These are phyloP conservation scores for Tillandsia fasciculata DNA, from an alignment of 176 grass and related monocot genomes.

Conservation along the genomic window DNA sequence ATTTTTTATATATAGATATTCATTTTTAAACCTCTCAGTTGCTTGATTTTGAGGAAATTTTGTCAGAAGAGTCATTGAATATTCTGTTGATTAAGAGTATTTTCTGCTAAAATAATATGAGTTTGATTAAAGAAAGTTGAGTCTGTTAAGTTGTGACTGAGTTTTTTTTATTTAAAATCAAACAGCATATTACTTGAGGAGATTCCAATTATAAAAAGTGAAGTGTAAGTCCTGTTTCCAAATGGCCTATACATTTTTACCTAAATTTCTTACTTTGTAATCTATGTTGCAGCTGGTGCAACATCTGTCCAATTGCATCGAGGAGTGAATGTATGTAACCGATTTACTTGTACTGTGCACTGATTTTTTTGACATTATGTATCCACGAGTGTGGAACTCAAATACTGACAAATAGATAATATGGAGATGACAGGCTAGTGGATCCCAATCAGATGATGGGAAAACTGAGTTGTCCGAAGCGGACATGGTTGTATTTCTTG, in stretches of 20 bases:
- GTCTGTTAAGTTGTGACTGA: too few relatives aligned
- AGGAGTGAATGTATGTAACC: constrained; percentile 70
- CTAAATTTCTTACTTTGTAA: background rate
- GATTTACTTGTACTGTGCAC: constrained; percentile 9
- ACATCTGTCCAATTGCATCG: constrained; percentile 94
- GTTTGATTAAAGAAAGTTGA: too few relatives aligned
- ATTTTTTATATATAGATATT: too few relatives aligned
- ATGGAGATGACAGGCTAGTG: constrained; percentile 45
- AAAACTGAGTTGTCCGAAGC: constrained; percentile 81
- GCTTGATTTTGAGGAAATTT: background rate
- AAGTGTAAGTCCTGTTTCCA: too few relatives aligned
- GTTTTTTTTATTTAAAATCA: constrained; percentile 20
- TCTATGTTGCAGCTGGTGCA: constrained; percentile 58
- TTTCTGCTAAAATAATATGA: too few relatives aligned
- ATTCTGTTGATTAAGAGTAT: background rate
- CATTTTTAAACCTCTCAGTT: background rate
- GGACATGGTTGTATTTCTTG: constrained; percentile 91
- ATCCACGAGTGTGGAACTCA: background rate
- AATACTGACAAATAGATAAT: constrained; percentile 31
- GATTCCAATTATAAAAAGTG: too few relatives aligned
- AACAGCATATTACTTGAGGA: too few relatives aligned
- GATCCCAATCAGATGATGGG: constrained; percentile 65
- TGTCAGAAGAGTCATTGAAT: background rate
- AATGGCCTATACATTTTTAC: too few relatives aligned
- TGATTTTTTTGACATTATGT: constrained; percentile 13